Evolutionary conservation across 108 stramenopile species (phyloP), one percentile per base, ranked within the genome.

Genomic region (Fistulifera solaris): DNA sequence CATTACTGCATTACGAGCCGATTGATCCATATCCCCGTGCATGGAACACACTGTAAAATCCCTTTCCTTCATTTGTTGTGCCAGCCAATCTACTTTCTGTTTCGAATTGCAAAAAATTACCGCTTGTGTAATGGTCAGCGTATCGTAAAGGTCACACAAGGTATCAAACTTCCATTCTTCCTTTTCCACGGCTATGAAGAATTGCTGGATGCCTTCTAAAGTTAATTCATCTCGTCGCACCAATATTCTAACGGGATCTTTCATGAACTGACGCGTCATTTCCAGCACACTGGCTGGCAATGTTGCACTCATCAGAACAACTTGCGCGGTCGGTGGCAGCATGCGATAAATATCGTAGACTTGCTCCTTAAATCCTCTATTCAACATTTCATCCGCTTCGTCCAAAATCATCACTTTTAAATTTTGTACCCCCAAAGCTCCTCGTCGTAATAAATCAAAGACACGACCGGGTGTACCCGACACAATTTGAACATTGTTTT

Each of bases 111-210:
- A 98, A 68, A 98, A 99, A 44, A 99, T 98, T 18, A 99, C 97
- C 6, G 97, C 96, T 66, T 99, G 99, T 1, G 97, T 98, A 48
- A 99, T 94, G 4, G 97, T 99, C 52, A 99, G 69, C 7, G 96
- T 96, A 71, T 98, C 99, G 67, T 99, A 99, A 49, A 99, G 61
- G 70, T 99, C 99, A 71, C 94, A 96, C 13, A 99, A 75, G 0
- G 99, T 99, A 58, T 99, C 99, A 61, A 98, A 98, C 54, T 99
- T 99, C 99, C 99, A 99, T 73, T 98, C 97, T 61, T 99, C 99
- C 67, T 92, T 86, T 63, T 97, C 97, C 35, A 99, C 99, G 10
- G 83, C 74, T 42, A 99, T 95, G 59, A 89, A 96, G 67, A 95
- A 99, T 69, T 99, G 98, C 60, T 85, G 80, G 55, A 99, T 99